Conservation (phyloP, 345 rosid species). For the Isatis tinctoria region DNA sequence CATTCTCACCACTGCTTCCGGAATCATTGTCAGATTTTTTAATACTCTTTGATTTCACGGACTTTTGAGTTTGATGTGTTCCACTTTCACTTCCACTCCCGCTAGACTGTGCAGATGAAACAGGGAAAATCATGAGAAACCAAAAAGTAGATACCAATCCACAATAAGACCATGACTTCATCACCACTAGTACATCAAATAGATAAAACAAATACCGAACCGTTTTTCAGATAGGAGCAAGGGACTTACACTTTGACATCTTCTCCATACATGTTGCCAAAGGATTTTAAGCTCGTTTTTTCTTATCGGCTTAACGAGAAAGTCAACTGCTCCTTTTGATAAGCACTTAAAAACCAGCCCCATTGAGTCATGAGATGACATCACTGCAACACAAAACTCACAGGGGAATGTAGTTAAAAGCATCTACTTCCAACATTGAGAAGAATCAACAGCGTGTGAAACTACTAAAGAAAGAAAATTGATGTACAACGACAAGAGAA, state of each 20-base stretch:
- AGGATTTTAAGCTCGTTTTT: conserved; percentile 84
- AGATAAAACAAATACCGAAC: not conserved
- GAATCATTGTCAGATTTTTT: conserved; percentile 47
- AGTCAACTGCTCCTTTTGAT: conserved; percentile 86
- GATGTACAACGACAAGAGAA: not conserved
- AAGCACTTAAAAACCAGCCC: conserved; percentile 79
- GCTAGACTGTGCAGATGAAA: conserved; percentile 54
- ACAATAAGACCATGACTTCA: conserved; percentile 4
- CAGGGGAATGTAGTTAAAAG: conserved; percentile 24
- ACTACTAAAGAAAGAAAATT: not conserved
- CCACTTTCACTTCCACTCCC: conserved; percentile 83
- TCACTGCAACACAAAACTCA: conserved; percentile 58
- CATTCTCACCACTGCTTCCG: conserved; percentile 47
- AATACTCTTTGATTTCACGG: conserved; percentile 44
- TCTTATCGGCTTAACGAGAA: conserved; percentile 78
- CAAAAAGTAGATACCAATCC: not conserved
- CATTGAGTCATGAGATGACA: conserved; percentile 85
- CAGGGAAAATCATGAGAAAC: conserved; percentile 7
- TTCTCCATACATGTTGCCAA: conserved; percentile 92
- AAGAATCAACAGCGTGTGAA: conserved; percentile 16
- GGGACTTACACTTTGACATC: conserved; percentile 76
- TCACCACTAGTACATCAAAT: not conserved
- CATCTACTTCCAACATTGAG: conserved; percentile 26
- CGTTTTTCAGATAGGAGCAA: not conserved
- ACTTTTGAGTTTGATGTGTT: conserved; percentile 50